Conservation (phyloP, 441 rosid genomes). For the Adansonia madagascariensis region DNA sequence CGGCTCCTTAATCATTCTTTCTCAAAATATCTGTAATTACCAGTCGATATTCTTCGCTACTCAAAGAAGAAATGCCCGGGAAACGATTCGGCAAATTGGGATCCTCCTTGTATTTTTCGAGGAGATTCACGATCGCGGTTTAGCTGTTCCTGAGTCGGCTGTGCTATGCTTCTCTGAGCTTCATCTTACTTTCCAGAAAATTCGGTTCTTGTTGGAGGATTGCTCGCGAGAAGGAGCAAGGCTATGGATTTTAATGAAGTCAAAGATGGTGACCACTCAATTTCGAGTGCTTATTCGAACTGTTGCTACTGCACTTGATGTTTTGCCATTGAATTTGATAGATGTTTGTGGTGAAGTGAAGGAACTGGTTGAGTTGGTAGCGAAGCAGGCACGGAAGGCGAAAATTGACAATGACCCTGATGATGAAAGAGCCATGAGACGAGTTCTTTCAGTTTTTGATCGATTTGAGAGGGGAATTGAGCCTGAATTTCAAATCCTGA, state of each 20-base stretch:
- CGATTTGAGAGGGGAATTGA: slow-evolving; percentile 56
- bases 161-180: slow-evolving; percentile 66
- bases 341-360: slow-evolving; percentile 59
- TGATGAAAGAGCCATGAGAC: slow-evolving; percentile 50
- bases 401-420: slow-evolving; percentile 44
- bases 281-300: slow-evolving; percentile 51
- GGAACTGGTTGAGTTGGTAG: slow-evolving; percentile 64
- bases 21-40: slow-evolving; percentile 46
- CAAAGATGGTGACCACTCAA: slow-evolving; percentile 49
- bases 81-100: slow-evolving; percentile 52
- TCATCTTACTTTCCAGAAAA: slow-evolving; percentile 65
- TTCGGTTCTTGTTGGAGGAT: slow-evolving; percentile 66
- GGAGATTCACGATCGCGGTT: slow-evolving; percentile 44
- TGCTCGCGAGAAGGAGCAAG: slow-evolving; percentile 67
- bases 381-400: slow-evolving; percentile 57
- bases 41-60: slow-evolving; percentile 48
- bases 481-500: slow-evolving; percentile 48
- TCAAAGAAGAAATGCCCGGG: slow-evolving; percentile 53
- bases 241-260: slow-evolving; percentile 62
- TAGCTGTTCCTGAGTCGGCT: slow-evolving; percentile 35
- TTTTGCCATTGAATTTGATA: slow-evolving; percentile 53
- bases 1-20: slow-evolving; percentile 50
- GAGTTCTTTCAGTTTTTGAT: slow-evolving; percentile 40
- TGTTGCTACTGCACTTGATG: slow-evolving; percentile 59
- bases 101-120: slow-evolving; percentile 59